phyloP scores from a whole-genome alignment of 208 protist genomes.

The Trichomonas gallinae region DNA sequence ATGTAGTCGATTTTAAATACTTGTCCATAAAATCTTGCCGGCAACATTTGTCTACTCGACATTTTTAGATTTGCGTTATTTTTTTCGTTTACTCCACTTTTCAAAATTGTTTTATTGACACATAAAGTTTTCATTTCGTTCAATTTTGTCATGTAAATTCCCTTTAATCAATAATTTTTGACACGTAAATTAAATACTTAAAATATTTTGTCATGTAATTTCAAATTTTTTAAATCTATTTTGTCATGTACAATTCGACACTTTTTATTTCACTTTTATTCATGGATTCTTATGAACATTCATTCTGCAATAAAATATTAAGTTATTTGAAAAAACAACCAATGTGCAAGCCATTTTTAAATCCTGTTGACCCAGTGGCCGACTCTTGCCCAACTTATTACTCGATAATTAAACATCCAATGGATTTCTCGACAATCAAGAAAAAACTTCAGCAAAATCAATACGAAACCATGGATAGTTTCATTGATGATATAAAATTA shows the following conservation, averaged over 20 bases:
- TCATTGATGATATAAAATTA: background rate
- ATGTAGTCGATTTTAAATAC: background rate
- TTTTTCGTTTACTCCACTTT: background rate
- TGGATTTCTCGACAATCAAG: slow-evolving; percentile 21
- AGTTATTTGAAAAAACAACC: background rate
- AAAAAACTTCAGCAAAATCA: background rate
- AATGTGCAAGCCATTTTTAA: background rate
- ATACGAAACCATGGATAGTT: background rate
- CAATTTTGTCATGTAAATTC: too few relatives aligned
- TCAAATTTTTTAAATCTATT: too few relatives aligned
- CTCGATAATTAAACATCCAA: slow-evolving; percentile 3
- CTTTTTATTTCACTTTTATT: background rate
- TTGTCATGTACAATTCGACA: too few relatives aligned
- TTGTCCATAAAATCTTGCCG: background rate
- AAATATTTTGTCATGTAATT: too few relatives aligned
- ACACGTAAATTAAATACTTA: too few relatives aligned
- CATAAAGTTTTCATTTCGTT: too few relatives aligned
- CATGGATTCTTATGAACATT: background rate
- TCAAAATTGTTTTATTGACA: background rate
- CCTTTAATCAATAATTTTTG: too few relatives aligned
- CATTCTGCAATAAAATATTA: background rate
- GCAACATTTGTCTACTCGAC: background rate
- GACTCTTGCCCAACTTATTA: background rate
- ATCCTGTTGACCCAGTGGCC: slow-evolving; percentile 4
- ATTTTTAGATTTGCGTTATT: background rate